These are phyloP conservation scores for Xylariaceae sp. DNA, from an alignment of 2,329 filamentous ascomycete genomes.

Conservation along the genomic window DNA sequence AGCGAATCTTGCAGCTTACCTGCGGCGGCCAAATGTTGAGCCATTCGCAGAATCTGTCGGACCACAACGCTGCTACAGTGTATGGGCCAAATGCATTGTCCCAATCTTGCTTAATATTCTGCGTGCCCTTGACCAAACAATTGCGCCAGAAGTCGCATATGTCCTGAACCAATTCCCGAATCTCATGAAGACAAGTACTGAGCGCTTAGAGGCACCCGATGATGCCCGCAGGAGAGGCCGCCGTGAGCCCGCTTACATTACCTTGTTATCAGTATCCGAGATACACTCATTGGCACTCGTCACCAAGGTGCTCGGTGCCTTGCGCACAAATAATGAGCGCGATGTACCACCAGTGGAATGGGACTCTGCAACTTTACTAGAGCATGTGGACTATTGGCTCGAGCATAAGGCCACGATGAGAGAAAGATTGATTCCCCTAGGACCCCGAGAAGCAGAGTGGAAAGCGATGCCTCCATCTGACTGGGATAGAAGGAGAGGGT, in stretches of 20 bases:
- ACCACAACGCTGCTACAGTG: constrained; percentile 71
- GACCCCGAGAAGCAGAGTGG: constrained; percentile 67
- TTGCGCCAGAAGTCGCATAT: constrained; percentile 78
- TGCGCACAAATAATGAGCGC: constrained; percentile 61
- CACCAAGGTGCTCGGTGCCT: constrained; percentile 64
- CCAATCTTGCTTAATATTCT: constrained; percentile 87
- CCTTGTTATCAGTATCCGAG: constrained; percentile 70
- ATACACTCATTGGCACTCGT: constrained; percentile 75
- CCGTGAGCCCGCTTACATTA: constrained; percentile 53
- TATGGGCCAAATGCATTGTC: constrained; percentile 86
- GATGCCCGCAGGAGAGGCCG: constrained; percentile 49
- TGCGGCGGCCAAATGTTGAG: constrained; percentile 66
- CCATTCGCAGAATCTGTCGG: constrained; percentile 72
- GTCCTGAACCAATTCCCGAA: constrained; percentile 88
- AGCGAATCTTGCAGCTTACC: constrained; percentile 73
- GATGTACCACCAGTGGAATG: constrained; percentile 72
- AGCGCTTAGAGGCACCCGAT: constrained; percentile 62
- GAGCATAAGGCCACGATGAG: constrained; percentile 64
- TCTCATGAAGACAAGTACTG: constrained; percentile 68
- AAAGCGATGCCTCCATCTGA: constrained; percentile 32
- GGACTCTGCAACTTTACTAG: constrained; percentile 67
- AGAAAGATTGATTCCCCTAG: constrained; percentile 69
- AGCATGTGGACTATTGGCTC: constrained; percentile 81
- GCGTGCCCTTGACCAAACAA: constrained; percentile 71
- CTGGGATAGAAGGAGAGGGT: constrained; percentile 33